Base-by-base conservation (phyloP, 257 asterid genomes). In the Solanum pimpinellifolium region DNA sequence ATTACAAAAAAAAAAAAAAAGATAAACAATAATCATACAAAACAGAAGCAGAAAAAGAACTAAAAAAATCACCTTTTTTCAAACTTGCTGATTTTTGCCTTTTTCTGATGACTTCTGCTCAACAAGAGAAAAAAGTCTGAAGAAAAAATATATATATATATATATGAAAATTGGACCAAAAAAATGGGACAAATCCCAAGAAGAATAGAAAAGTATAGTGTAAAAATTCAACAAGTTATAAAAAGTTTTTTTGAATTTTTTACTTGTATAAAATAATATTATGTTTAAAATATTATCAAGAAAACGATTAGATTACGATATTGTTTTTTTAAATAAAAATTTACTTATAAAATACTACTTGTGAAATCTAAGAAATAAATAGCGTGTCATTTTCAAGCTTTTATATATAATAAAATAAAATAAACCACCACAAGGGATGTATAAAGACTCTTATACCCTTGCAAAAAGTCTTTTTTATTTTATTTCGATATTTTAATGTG, bases 141-240 rank as follows among this genome's bases (percentile, higher is more conserved):
- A 4, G 81, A 56, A 60, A 42, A 49, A 49, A 29, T 2, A 29
- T 29, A 29, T 29, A 29, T 29, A 11, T 35, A 35, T 4, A 37
- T 37, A 35, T 49, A 62, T 10, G 18, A 47, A 76, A 86, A 44
- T 14, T 78, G n/a, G 8, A 72, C 2, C 47, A 78, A 77, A 68
- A 78, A 27, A 46, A 21, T 20, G 80, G 82, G 76, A 75, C 83
- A 75, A 83, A 89, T 89, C 84, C 83, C 74, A 81, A 66, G 82
- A n/a, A n/a, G 27, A 52, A 76, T 41, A 42, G 29, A 18, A 29
- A 47, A 49, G 70, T 81, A 39, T 39, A 81, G 46, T 31, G 85
- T 49, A 81, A 25, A 20, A 81, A 47, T 80, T 47, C 60, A 47
- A 49, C 68, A 80, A 80, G 29, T 20, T 80, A 47, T 9, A 47